phyloP scores from a whole-genome alignment of 2,329 filamentous ascomycete species.

The Sporothrix protearum region DNA sequence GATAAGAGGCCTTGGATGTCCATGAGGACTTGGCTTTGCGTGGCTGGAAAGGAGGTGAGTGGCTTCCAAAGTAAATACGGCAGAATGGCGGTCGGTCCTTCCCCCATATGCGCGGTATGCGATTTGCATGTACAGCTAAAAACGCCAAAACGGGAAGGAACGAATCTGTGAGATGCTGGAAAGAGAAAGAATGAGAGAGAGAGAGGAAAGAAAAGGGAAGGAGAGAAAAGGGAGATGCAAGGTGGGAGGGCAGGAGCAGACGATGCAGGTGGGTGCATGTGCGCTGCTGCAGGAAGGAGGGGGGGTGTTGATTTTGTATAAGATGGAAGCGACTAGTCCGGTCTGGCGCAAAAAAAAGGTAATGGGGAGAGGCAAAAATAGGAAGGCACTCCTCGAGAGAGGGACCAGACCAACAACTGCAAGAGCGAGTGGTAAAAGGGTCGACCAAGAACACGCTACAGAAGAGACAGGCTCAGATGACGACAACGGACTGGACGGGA shows the following conservation, averaged over 20 bases:
- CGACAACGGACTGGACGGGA: conserved; percentile 21
- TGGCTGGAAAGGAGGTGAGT: background rate
- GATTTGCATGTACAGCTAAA: conserved; percentile 2
- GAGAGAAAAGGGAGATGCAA: conserved; percentile 6
- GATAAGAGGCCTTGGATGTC: conserved; percentile 11
- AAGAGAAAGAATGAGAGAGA: background rate
- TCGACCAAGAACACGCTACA: background rate
- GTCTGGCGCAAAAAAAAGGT: conserved; percentile 6
- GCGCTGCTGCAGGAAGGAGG: conserved; percentile 20
- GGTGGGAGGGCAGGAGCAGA: background rate
- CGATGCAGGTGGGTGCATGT: conserved; percentile 19
- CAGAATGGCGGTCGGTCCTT: conserved; percentile 1
- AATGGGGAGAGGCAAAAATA: conserved; percentile 22
- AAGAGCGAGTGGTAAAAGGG: background rate
- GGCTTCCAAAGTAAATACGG: conserved; percentile 6
- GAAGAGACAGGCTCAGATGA: conserved; percentile 14
- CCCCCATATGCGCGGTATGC: background rate
- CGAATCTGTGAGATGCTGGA: background rate
- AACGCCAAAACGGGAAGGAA: background rate
- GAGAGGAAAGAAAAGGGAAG: background rate
- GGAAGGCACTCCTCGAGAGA: conserved; percentile 14
- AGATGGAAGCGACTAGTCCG: conserved; percentile 12
- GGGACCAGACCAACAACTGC: background rate
- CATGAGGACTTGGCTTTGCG: background rate
- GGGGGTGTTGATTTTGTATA: conserved; percentile 5